These are phyloP conservation scores for Fagus crenata DNA, from an alignment of 306 rosid genomes.

Conservation along the genomic window DNA sequence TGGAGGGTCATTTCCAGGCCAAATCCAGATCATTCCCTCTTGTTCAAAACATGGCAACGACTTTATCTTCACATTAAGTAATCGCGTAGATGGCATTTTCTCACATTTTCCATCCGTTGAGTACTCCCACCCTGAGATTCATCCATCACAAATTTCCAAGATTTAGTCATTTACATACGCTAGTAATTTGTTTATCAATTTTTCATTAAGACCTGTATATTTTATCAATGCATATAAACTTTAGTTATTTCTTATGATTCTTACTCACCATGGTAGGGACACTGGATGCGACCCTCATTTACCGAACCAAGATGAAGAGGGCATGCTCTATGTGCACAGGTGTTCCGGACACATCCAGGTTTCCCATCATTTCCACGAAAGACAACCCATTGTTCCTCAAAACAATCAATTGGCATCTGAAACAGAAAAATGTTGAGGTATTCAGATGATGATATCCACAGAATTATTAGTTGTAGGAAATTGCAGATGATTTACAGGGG, in stretches of 20 bases:
- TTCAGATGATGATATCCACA: slow-evolving; percentile 24
- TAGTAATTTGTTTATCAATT: slow-evolving; percentile 1
- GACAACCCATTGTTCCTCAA: slow-evolving; percentile 95
- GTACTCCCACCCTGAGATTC: slow-evolving; percentile 91
- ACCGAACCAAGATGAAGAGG: slow-evolving; percentile 96
- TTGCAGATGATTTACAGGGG: slow-evolving; percentile 1
- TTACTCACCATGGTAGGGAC: slow-evolving; percentile 92
- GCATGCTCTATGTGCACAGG: slow-evolving; percentile 97
- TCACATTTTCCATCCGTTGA: slow-evolving; percentile 90
- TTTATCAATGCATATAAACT: not conserved
- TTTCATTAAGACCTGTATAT: slow-evolving; percentile 7
- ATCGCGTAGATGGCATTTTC: slow-evolving; percentile 92
- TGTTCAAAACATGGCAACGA: slow-evolving; percentile 87
- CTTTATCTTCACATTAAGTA: slow-evolving; percentile 66
- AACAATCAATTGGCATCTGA: slow-evolving; percentile 89
- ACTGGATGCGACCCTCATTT: slow-evolving; percentile 84
- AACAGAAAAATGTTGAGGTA: slow-evolving; percentile 33
- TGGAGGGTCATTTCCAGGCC: slow-evolving; percentile 98
- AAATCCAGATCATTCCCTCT: slow-evolving; percentile 97
- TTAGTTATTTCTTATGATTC: slow-evolving; percentile 3
- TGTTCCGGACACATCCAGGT: slow-evolving; percentile 93
- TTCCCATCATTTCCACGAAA: slow-evolving; percentile 91
- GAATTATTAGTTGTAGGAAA: slow-evolving; percentile 1
- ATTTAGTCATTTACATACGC: not conserved
- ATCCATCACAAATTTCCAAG: slow-evolving; percentile 28